Evolutionary conservation across 2,329 filamentous ascomycete species (phyloP), one percentile per base, ranked within the genome.

Genomic region (Hypoxylon sp.): DNA sequence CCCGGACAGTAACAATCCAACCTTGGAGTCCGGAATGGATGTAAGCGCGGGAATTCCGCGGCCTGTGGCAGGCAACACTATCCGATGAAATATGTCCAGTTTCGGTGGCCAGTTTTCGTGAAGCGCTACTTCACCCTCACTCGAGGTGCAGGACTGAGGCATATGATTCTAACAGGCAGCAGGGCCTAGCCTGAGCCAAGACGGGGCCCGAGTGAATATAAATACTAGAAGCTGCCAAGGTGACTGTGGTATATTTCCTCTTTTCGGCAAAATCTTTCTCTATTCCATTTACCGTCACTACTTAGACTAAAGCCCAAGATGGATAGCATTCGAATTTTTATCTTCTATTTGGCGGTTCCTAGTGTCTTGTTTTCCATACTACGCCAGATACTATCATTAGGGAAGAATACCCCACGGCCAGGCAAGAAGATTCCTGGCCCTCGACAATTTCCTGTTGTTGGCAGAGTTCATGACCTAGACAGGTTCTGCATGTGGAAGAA

Each of bases 401-500:
- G 70, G 51, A 75, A 70, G 50, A 79, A 77, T 51, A 73, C 68
- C 22, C 62, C 55, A 17, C 24, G 44, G 13, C 65, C 70, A 10
- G 57, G 67, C 14, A 77, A 78, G 66, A 76, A 69, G 55, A 83
- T 86, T 56, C 83, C 84, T 0, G 84, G 84, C 0, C 84, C 84
- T 10, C 79, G 76, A 60, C 83, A 84, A 68, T 84, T 81, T 58
- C 84, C 84, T 42, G 73, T 86, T 22, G 76, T 86, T 17, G 84
- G 84, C 31, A 81, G 84, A 52, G 79, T 86, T 13, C 84, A 85
- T 69, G 84, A 86, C 65, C 70, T 86, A 1, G 81, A 84, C 8
- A 79, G 81, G 46, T 82, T 83, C 63, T 76, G 77, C 22, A 77
- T 85, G 74, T 86, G 84, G 84, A 80, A 84, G 71, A 86, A 85